Evolutionary conservation across 331 rosid genomes (phyloP), one percentile per base, ranked within the genome.

Genomic region (Quercus tomentella): DNA sequence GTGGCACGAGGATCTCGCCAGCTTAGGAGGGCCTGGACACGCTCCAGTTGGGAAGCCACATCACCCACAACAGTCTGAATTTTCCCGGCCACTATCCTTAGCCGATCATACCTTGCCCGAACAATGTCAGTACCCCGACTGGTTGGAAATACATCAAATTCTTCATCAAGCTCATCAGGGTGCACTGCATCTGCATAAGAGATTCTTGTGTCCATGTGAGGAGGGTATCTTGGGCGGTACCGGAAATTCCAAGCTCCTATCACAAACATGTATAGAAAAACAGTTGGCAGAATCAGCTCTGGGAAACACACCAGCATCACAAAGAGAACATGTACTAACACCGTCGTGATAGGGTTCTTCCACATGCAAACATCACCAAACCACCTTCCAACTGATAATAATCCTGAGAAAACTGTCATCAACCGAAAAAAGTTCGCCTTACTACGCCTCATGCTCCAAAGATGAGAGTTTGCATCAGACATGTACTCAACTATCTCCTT

Each of bases 1-100:
- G 94, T 91, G 73, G 98, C 98, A 6, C 97, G 98, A 56, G 98
- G 92, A 87, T 95, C 99, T 2, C 97, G 88, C 99, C 99, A 95
- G 87, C 89, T 95, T 58, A 95, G 89, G 22, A 95, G 96, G 20
- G 97, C 94, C 70, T 93, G 97, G 4, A 91, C 18, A 71, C 98
- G 91, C 85, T 95, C 99, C 31, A 97, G 97, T 86, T 95, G 98
- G 1, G 98, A 83, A 23, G 98, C 99, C 14, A 95, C 76, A 35
- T 95, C 98, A 55, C 98, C 99, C 7, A 92, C 97, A 63, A 95
- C 94, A 18, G 91, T 87, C 76, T 95, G 98, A 79, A 95, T 90
- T 87, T 89, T 91, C 62, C 97, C 97, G 0, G 97, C 97, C 26
- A 92, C 85, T 25, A 89, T 86, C 83, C 98, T 88, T 78, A 95